These are phyloP conservation scores for Boletus vinaceobasis DNA, from an alignment of 768 basidiomycete species.

Conservation along the genomic window DNA sequence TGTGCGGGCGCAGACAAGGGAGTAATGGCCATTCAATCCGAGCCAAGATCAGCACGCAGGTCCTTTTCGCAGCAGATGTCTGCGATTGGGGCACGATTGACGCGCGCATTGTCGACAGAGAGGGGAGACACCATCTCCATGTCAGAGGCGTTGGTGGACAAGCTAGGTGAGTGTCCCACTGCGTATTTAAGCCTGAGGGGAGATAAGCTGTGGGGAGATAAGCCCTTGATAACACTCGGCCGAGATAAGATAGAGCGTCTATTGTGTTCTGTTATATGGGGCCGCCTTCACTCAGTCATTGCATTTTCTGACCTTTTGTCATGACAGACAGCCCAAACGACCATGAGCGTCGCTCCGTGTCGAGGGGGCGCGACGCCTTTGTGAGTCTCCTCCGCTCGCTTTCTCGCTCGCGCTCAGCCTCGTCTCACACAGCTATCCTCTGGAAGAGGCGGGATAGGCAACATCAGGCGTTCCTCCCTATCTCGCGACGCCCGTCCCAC, in stretches of 20 bases:
- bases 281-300: background rate
- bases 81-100: slow-evolving; percentile 16
- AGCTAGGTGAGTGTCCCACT: slow-evolving; percentile 6
- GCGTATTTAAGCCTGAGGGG: slow-evolving; percentile 5
- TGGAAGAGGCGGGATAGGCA: slow-evolving; percentile 68
- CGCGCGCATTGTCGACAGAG: slow-evolving; percentile 13
- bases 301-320: slow-evolving; percentile 1
- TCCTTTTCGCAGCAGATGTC: slow-evolving; percentile 18
- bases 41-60: slow-evolving; percentile 4
- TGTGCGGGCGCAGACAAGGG: background rate
- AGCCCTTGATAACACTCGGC: slow-evolving; percentile 14
- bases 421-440: slow-evolving; percentile 43
- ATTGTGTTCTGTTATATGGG: background rate
- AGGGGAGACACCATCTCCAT: background rate
- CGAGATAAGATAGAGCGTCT: slow-evolving; percentile 16
- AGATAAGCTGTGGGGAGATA: slow-evolving; percentile 21
- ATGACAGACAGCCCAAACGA: slow-evolving; percentile 25
- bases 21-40: slow-evolving; percentile 7
- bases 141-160: slow-evolving; percentile 13
- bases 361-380: slow-evolving; percentile 57
- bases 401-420: background rate
- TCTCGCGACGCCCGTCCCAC: slow-evolving; percentile 43
- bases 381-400: slow-evolving; percentile 35
- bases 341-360: slow-evolving; percentile 44
- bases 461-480: slow-evolving; percentile 50